Percentiles rank a stretch among this genome's conserved stretches.
Conservation (phyloP, 2,329 filamentous ascomycete genomes). For the Alternaria gaisen region DNA sequence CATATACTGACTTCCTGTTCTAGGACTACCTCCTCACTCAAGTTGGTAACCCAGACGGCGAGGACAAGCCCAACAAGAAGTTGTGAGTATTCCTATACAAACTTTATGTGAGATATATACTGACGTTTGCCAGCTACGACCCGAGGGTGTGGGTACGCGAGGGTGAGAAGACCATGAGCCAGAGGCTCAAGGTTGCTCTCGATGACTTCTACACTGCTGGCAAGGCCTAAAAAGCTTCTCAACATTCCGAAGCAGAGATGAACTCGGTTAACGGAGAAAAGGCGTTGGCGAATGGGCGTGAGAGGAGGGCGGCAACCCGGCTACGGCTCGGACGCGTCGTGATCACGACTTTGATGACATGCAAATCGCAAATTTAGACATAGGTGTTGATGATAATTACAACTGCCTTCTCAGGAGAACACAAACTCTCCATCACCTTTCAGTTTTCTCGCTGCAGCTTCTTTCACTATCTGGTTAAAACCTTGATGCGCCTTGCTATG, state of each 20-base stretch:
- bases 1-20: background rate
- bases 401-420: background rate
- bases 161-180: slow-evolving; percentile 93
- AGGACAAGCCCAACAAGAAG: slow-evolving; percentile 99
- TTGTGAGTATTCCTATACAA: slow-evolving; percentile 23
- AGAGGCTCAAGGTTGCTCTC: slow-evolving; percentile 80
- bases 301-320: background rate
- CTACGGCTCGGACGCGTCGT: slow-evolving; percentile 4
- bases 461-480: too few relatives aligned
- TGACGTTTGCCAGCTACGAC: too few relatives aligned
- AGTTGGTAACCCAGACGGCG: slow-evolving; percentile 87
- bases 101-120: background rate
- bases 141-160: slow-evolving; percentile 87
- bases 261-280: slow-evolving; percentile 8
- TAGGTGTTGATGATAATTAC: background rate
- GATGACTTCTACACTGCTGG: slow-evolving; percentile 89
- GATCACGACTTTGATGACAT: background rate
- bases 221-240: slow-evolving; percentile 68
- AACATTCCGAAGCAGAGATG: background rate
- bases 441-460: background rate
- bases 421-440: background rate
- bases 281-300: slow-evolving; percentile 28
- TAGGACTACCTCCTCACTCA: background rate
- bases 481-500: too few relatives aligned
- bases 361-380: background rate